Base-by-base conservation (phyloP, 2,329 filamentous ascomycete species). In the Phialophora macrospora region DNA sequence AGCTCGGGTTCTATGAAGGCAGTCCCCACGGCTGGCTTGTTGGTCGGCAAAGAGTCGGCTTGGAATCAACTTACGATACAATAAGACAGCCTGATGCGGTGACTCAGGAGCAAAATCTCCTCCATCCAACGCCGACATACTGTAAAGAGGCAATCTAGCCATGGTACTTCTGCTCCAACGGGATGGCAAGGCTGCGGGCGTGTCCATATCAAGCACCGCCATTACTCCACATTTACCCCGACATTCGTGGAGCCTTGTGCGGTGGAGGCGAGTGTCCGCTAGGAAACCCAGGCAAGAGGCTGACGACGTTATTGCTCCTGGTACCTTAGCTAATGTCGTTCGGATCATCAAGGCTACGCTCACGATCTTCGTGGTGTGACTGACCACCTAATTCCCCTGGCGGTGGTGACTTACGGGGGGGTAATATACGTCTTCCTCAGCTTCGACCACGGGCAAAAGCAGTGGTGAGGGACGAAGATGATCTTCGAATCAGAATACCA, bases 161-260 rank as follows among this genome's bases (percentile, higher is more conserved):
- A 41, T 41, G 38, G 24, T 85, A 85, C 12, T 80, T 77, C 38
- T 89, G 78, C 4, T 85, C 52, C 26, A 55, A 55, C 22, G 12
- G 8, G 14, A 30, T n/a, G 44, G 46, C 57, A 14, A 60, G 57
- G 57, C 57, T 60, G 57, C 22, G 17, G 5, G 26, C 5, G 24
- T 14, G 20, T 32, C 24, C 26, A 22, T 54, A 44, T 44, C 41
- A 51, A 51, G 55, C 60, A 55, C 12, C n/a, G 3, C 41, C 22
- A 17, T 57, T 58, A 54, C 62, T 60, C 62, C 62, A 64, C 62
- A 59, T 59, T 55, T 62, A 41, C 55, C 55, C 55, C 61, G 55
- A 60, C 34, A n/a, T 34, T 58, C 54, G 30, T 62, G 60, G 34
- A 62, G 57, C 44, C 28, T 63, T 14, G 48, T 8, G 12, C 48